phyloP scores from a whole-genome alignment of 208 protist genomes.

The Trichomonas vaginalis region DNA sequence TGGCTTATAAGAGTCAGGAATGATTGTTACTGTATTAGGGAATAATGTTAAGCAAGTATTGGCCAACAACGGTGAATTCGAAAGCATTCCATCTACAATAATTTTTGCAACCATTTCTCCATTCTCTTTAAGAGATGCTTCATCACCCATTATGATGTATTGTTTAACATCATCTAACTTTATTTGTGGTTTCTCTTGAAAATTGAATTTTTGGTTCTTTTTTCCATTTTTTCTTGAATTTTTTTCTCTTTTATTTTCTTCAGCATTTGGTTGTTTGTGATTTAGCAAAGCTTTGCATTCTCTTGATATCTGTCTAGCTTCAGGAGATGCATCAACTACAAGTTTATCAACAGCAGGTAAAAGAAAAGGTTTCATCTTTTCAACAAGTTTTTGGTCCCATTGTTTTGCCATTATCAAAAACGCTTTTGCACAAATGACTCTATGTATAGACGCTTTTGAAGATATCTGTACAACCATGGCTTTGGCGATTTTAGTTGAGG shows the following conservation, averaged over 20 bases:
- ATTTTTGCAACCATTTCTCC: not conserved
- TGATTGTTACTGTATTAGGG: not conserved
- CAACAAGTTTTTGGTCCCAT: not conserved
- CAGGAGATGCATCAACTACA: not conserved
- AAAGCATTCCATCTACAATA: not conserved
- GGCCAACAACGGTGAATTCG: not conserved
- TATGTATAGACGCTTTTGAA: not conserved
- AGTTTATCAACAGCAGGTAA: not conserved
- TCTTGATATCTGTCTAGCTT: not conserved
- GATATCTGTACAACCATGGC: not conserved
- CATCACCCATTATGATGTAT: not conserved
- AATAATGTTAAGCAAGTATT: not conserved
- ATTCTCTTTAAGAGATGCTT: not conserved
- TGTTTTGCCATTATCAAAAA: not conserved
- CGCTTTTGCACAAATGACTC: not conserved
- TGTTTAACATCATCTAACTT: not conserved
- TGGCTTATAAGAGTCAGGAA: not conserved
- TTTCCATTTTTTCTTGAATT: not conserved
- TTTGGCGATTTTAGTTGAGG: not conserved
- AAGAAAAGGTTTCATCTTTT: not conserved
- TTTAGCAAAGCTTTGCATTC: not conserved
- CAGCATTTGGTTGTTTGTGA: too few species aligned
- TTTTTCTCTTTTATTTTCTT: not conserved
- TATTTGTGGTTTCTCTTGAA: not conserved
- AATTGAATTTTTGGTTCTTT: not conserved